phyloP scores from a whole-genome alignment of 306 rosid genomes.

The Corylus americana region DNA sequence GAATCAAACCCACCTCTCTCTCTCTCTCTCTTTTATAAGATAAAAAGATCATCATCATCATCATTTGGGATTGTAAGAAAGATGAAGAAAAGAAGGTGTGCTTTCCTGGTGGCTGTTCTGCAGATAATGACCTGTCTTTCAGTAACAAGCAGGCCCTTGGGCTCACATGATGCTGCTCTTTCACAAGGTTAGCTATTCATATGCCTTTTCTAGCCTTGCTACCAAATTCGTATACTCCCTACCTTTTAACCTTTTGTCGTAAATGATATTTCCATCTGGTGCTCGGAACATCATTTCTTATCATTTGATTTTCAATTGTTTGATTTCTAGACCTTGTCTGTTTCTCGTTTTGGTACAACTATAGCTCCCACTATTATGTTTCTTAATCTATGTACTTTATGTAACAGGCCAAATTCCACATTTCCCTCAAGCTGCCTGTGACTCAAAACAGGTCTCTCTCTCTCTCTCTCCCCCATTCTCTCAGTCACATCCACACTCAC shows the following conservation, averaged over 20 bases:
- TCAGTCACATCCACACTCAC: no score
- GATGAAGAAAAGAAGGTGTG: slow-evolving; percentile 24
- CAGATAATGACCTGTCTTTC: slow-evolving; percentile 16
- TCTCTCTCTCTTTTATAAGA: slow-evolving; percentile 16
- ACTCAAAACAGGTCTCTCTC: slow-evolving; percentile 23
- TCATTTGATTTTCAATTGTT: not conserved
- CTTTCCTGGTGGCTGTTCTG: slow-evolving; percentile 5
- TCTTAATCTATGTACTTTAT: not conserved
- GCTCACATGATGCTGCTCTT: not conserved
- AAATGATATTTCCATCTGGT: not conserved
- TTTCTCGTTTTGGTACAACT: not conserved
- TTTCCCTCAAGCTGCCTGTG: slow-evolving; percentile 4
- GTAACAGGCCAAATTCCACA: slow-evolving; percentile 23
- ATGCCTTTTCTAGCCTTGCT: not conserved
- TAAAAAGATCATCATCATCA: not conserved
- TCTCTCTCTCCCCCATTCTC: not conserved
- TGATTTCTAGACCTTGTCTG: not conserved
- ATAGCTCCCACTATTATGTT: not conserved
- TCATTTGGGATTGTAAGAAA: not conserved
- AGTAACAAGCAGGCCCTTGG: slow-evolving; percentile 30
- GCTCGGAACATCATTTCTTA: not conserved
- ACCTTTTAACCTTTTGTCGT: no score
- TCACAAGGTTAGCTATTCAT: slow-evolving; percentile 18
- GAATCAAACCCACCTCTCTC: not conserved
- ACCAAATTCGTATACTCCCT: no score